Evolutionary conservation across 2,329 filamentous ascomycete genomes (phyloP).

Genomic region (Clathrospora elynae): DNA sequence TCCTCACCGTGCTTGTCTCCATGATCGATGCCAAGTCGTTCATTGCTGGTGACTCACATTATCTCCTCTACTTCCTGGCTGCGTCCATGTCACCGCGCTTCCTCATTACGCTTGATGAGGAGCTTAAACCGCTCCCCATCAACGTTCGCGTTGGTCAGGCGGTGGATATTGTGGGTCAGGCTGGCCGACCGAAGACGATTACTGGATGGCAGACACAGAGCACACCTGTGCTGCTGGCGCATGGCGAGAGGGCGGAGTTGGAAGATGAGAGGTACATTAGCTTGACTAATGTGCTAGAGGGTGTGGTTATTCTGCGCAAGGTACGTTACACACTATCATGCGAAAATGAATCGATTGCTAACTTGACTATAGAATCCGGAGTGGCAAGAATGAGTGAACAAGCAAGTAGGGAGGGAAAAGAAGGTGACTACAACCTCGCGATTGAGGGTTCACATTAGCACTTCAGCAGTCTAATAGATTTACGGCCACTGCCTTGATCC

Average conservation of each 20-base stretch:
- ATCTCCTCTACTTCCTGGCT: slow-evolving; percentile 95
- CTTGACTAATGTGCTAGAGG: slow-evolving; percentile 88
- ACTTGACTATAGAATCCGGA: slow-evolving; percentile 51
- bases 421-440: too few relatives aligned
- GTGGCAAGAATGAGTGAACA: slow-evolving; percentile 48
- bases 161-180: slow-evolving; percentile 96
- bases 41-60: slow-evolving; percentile 74
- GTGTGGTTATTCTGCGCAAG: slow-evolving; percentile 95
- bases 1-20: slow-evolving; percentile 87
- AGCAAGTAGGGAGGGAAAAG: slow-evolving; percentile 1
- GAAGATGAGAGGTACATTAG: slow-evolving; percentile 98
- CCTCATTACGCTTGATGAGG: slow-evolving; percentile 93
- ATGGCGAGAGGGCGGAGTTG: slow-evolving; percentile 93
- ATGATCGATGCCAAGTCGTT: slow-evolving; percentile 96
- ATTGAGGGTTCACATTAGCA: slow-evolving; percentile 14
- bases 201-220: slow-evolving; percentile 99
- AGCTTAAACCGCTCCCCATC: slow-evolving; percentile 89
- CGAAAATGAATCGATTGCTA: slow-evolving; percentile 14
- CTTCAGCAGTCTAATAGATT: slow-evolving; percentile 39
- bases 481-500: slow-evolving; percentile 23
- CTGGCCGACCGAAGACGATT: slow-evolving; percentile 96
- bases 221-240: slow-evolving; percentile 93
- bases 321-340: slow-evolving; percentile 58
- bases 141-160: slow-evolving; percentile 98
- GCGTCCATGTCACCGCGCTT: slow-evolving; percentile 97